These are phyloP conservation scores for Torulaspora pretoriensis DNA, from an alignment of 1,139 yeast genomes.

Conservation along the genomic window DNA sequence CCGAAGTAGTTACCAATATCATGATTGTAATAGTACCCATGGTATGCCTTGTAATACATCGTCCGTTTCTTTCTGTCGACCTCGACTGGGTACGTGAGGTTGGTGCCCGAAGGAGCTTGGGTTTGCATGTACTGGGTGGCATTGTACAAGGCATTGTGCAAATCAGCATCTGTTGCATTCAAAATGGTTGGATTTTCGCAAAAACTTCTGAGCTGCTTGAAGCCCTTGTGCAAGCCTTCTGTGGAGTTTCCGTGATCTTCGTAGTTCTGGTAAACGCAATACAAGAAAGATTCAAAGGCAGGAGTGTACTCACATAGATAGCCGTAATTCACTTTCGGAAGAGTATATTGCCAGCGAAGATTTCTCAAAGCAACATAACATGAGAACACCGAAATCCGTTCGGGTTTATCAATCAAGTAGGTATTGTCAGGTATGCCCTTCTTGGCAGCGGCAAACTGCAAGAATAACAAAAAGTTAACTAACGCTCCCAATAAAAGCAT, in stretches of 20 bases:
- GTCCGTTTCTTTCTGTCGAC: slow-evolving; percentile 9
- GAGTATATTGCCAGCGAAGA: slow-evolving; percentile 6
- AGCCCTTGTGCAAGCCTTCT: slow-evolving; percentile 14
- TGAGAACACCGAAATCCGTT: slow-evolving; percentile 2
- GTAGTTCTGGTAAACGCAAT: slow-evolving; percentile 19
- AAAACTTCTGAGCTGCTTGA: slow-evolving; percentile 6
- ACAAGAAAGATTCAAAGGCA: slow-evolving; percentile 21
- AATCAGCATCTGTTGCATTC: slow-evolving; percentile 10
- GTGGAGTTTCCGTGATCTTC: slow-evolving; percentile 6
- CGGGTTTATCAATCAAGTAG: not conserved
- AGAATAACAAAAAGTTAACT: not conserved
- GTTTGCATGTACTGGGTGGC: slow-evolving; percentile 12
- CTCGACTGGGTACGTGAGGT: slow-evolving; percentile 16
- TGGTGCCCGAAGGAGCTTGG: not conserved
- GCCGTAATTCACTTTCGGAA: not conserved
- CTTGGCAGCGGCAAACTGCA: not conserved
- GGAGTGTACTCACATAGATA: slow-evolving; percentile 20
- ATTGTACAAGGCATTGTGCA: slow-evolving; percentile 16
- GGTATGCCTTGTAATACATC: slow-evolving; percentile 16
- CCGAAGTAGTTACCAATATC: slow-evolving; percentile 22
- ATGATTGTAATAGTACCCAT: slow-evolving; percentile 18
- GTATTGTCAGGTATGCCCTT: slow-evolving; percentile 2
- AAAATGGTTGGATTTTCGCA: slow-evolving; percentile 8
- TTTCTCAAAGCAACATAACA: slow-evolving; percentile 6
- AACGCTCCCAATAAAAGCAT: not conserved